Evolutionary conservation across 306 rosid species (phyloP).

Genomic region (Glycine tomentella): DNA sequence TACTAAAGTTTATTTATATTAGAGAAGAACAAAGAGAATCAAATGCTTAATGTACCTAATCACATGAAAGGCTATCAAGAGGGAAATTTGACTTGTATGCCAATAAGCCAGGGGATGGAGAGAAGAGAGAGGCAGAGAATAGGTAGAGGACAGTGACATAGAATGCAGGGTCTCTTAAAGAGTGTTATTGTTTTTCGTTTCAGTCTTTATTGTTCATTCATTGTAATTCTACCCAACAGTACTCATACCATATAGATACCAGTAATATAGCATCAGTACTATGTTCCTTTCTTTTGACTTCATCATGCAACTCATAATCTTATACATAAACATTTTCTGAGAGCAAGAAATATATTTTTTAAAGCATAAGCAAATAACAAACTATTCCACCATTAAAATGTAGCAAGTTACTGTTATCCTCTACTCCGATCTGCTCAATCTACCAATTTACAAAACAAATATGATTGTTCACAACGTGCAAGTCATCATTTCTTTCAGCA

Average conservation of each 20-base stretch:
- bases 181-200: background rate
- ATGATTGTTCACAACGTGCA: background rate
- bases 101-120: too few relatives aligned
- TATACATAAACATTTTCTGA: too few relatives aligned
- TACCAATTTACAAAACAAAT: conserved; percentile 16
- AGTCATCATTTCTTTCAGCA: conserved; percentile 6
- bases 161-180: background rate
- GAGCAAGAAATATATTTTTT: too few relatives aligned
- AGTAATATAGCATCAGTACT: background rate
- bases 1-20: background rate
- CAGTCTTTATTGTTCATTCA: background rate
- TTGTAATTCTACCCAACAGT: background rate
- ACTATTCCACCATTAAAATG: background rate
- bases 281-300: too few relatives aligned
- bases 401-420: background rate
- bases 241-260: background rate
- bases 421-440: background rate
- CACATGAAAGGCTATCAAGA: background rate
- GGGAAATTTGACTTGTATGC: too few relatives aligned
- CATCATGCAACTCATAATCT: too few relatives aligned
- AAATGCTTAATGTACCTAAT: background rate
- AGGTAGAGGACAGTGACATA: too few relatives aligned
- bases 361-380: too few relatives aligned
- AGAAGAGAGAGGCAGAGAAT: too few relatives aligned
- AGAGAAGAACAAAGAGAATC: background rate